phyloP scores from a whole-genome alignment of 2,329 filamentous ascomycete genomes.

The Cladosporium sp. region DNA sequence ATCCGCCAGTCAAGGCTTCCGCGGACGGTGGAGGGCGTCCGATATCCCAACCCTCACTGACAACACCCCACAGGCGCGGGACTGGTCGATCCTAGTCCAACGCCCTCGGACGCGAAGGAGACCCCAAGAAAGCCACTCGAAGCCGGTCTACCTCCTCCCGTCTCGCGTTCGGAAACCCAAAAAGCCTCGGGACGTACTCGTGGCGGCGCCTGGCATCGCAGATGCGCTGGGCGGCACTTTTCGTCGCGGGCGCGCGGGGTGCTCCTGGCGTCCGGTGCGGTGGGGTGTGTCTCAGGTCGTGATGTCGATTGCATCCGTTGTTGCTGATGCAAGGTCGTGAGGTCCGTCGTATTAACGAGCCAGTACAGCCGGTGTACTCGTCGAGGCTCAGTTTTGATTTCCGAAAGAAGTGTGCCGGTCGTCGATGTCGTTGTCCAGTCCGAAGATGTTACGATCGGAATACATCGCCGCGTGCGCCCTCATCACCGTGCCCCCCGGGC shows the following conservation, averaged over 20 bases:
- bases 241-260: conserved; percentile 7
- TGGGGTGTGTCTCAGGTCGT: conserved; percentile 5
- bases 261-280: conserved; percentile 13
- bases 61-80: conserved; percentile 7
- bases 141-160: conserved; percentile 31
- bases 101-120: conserved; percentile 5
- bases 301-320: conserved; percentile 3
- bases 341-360: conserved; percentile 11
- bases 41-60: conserved; percentile 3
- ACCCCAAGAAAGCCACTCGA: conserved; percentile 19
- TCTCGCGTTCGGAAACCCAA: conserved; percentile 28
- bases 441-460: conserved; percentile 6
- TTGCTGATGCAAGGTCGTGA: not conserved
- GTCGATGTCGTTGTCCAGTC: conserved; percentile 13
- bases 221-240: conserved; percentile 14
- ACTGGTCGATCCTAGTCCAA: not conserved
- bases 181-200: conserved; percentile 18
- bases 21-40: not conserved
- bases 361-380: conserved; percentile 8
- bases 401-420: conserved; percentile 12
- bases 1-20: conserved; percentile 10
- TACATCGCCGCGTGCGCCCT: conserved; percentile 12
- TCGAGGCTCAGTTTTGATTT: not conserved
- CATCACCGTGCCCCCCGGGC: conserved; percentile 12
- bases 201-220: conserved; percentile 12